These are phyloP conservation scores for Hymenoscyphus occultus DNA, from an alignment of 2,329 filamentous ascomycete species.

Conservation along the genomic window DNA sequence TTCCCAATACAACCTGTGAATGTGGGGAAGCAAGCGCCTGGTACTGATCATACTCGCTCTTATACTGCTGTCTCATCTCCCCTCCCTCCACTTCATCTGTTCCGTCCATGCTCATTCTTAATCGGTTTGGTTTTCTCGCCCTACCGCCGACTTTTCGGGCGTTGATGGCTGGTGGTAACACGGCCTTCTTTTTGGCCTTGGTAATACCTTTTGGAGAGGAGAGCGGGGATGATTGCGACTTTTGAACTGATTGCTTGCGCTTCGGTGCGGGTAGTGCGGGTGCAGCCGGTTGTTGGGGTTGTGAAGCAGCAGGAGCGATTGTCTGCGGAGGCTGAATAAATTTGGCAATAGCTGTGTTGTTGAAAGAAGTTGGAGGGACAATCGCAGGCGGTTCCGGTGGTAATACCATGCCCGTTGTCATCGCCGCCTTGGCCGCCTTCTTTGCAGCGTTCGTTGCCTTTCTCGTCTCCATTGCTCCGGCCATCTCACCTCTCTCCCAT, in stretches of 20 bases:
- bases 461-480: conserved; percentile 56
- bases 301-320: neutral
- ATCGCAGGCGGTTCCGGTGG: neutral
- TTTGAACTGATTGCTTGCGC: conserved; percentile 4
- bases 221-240: neutral
- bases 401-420: neutral
- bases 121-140: conserved; percentile 23
- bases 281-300: neutral
- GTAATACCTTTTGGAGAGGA: conserved; percentile 5
- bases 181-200: conserved; percentile 10
- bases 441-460: conserved; percentile 59
- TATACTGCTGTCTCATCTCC: conserved; percentile 20
- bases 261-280: conserved; percentile 2
- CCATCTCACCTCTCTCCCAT: conserved; percentile 61
- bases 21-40: conserved; percentile 30
- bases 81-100: conserved; percentile 23
- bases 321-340: neutral
- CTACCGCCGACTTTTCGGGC: conserved; percentile 24
- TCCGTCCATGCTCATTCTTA: conserved; percentile 19
- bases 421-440: conserved; percentile 40
- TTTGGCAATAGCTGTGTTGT: neutral
- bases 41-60: conserved; percentile 33
- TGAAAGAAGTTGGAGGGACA: neutral
- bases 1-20: conserved; percentile 25
- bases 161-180: conserved; percentile 14